Evolutionary conservation across 2,329 filamentous ascomycete genomes (phyloP).

Genomic region (Myriosclerotinia scirpicola): DNA sequence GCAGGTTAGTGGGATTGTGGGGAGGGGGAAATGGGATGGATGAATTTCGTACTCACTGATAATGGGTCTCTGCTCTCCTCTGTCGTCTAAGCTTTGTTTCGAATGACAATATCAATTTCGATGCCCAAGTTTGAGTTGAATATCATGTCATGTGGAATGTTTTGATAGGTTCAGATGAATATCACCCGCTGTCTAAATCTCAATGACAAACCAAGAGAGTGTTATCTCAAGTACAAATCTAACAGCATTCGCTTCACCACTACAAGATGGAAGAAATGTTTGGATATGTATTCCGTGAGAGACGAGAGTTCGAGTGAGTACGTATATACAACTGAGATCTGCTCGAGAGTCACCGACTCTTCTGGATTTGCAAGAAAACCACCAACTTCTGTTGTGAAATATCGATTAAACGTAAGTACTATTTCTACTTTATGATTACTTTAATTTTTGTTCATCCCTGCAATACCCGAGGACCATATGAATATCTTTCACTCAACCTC

Average conservation of each 20-base stretch:
- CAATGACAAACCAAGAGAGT: neutral
- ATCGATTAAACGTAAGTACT: neutral
- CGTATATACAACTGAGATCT: neutral
- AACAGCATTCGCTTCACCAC: neutral
- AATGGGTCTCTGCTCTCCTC: neutral
- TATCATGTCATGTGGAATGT: neutral
- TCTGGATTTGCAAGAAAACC: neutral
- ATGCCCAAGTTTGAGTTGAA: neutral
- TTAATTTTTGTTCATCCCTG: neutral
- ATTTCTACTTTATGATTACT: neutral
- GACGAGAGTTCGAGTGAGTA: neutral
- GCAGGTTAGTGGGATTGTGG: neutral
- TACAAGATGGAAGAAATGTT: too few species aligned
- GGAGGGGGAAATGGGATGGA: neutral
- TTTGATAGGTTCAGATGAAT: neutral
- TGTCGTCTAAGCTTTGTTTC: neutral
- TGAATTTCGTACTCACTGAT: neutral
- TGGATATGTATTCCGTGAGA: neutral
- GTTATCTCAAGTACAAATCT: neutral
- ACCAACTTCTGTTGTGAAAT: neutral
- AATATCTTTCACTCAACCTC: neutral
- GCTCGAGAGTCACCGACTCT: neutral
- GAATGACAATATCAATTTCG: neutral
- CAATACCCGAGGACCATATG: neutral
- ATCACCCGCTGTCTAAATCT: neutral